A percentile compares a stretch with the other conserved stretches of the same genome.
Conservation (phyloP, 441 rosid species). For the Gossypium gossypioides region DNA sequence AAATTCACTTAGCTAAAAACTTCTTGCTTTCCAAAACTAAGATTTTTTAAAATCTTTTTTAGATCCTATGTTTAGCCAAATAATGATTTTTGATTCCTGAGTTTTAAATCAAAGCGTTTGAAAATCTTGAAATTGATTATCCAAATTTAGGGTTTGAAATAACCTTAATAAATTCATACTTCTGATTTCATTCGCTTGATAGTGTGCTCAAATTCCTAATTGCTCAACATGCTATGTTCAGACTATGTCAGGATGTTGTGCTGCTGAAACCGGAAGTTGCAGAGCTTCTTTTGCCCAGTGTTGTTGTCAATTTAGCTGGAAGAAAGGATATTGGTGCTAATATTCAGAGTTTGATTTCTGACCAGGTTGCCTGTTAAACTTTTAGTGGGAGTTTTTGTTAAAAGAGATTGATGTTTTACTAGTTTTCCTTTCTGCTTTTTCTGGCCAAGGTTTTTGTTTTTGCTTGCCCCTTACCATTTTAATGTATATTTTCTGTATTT, state of each 20-base stretch:
- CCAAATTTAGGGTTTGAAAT: constrained; percentile 4
- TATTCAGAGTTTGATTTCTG: constrained; percentile 54
- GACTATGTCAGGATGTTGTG: constrained; percentile 86
- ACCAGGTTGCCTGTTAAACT: constrained; percentile 44
- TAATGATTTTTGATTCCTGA: not conserved
- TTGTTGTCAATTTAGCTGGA: constrained; percentile 66
- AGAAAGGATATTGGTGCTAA: constrained; percentile 44
- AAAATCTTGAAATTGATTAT: constrained; percentile 5
- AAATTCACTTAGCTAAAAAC: not conserved
- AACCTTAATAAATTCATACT: not conserved
- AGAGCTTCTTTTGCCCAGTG: constrained; percentile 75
- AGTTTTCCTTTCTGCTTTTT: not conserved
- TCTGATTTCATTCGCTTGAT: not conserved
- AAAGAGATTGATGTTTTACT: not conserved
- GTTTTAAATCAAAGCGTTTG: not conserved
- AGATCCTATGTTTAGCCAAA: not conserved
- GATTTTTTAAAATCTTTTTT: not conserved
- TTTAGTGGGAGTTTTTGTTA: not conserved
- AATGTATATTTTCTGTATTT: not conserved
- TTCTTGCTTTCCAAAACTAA: not conserved
- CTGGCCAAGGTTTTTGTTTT: not conserved
- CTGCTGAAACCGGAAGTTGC: constrained; percentile 79
- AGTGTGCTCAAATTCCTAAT: not conserved
- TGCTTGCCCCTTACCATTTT: not conserved
- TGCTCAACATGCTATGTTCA: constrained; percentile 25